These are phyloP conservation scores for Skeletonema tropicum DNA, from an alignment of 108 stramenopile species.

Conservation along the genomic window DNA sequence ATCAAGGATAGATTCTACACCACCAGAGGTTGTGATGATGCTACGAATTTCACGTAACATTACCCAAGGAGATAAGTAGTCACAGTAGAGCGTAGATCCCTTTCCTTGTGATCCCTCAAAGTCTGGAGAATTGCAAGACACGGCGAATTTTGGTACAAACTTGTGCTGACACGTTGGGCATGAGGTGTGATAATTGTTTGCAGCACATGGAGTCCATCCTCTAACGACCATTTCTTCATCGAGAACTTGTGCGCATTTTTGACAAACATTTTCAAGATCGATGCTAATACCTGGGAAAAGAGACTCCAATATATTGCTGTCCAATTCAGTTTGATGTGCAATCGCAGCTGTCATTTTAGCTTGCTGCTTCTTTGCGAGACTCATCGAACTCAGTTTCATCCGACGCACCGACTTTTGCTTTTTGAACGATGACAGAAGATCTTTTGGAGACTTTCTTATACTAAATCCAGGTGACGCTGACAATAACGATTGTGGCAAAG, in stretches of 20 bases:
- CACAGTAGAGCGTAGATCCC: constrained; percentile 77
- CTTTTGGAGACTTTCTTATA: not conserved
- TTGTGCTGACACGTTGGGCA: constrained; percentile 73
- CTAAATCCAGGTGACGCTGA: not conserved
- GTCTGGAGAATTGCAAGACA: constrained; percentile 51
- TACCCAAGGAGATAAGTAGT: constrained; percentile 86
- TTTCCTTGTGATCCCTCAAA: constrained; percentile 79
- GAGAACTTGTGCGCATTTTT: constrained; percentile 61
- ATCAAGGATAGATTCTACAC: constrained; percentile 63
- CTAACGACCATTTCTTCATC: constrained; percentile 55
- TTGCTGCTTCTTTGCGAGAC: constrained; percentile 25
- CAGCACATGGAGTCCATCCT: constrained; percentile 72
- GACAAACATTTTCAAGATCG: constrained; percentile 71
- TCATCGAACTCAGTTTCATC: not conserved
- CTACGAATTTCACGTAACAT: constrained; percentile 68
- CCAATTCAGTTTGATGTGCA: constrained; percentile 61
- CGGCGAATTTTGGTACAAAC: constrained; percentile 78
- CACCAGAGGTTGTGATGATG: constrained; percentile 49
- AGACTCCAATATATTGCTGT: constrained; percentile 70
- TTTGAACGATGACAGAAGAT: constrained; percentile 7
- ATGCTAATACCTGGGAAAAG: constrained; percentile 71
- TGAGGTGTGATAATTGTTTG: constrained; percentile 63
- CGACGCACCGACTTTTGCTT: not conserved
- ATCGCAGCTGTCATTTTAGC: constrained; percentile 40
- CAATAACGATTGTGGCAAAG: not conserved